Evolutionary conservation across 805 yeast species (phyloP).

Genomic region (Cyberlindnera maritima): DNA sequence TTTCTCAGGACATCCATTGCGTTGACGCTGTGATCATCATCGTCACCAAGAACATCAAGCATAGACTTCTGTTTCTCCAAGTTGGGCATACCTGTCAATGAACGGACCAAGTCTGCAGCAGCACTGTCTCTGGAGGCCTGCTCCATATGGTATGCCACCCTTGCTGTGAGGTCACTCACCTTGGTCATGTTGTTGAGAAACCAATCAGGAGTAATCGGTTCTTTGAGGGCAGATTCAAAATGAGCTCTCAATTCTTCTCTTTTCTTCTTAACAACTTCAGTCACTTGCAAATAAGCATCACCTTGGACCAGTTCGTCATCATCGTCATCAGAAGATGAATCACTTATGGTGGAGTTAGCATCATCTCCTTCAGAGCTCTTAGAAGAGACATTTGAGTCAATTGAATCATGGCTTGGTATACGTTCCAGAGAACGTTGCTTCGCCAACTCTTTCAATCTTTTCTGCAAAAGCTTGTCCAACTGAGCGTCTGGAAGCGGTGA

Average conservation of each 20-base stretch:
- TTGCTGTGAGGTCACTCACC: constrained; percentile 24
- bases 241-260: constrained; percentile 4
- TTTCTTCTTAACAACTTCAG: constrained; percentile 6
- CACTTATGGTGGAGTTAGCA: neutral
- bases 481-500: constrained; percentile 4
- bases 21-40: neutral
- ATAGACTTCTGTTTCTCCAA: constrained; percentile 24
- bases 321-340: constrained; percentile 8
- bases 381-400: neutral
- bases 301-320: neutral
- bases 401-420: neutral
- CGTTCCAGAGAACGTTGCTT: neutral
- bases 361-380: constrained; percentile 1
- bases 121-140: constrained; percentile 34
- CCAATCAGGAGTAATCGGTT: neutral
- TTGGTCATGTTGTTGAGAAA: constrained; percentile 16
- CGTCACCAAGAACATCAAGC: constrained; percentile 24
- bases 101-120: constrained; percentile 39
- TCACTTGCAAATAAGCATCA: constrained; percentile 4
- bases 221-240: constrained; percentile 1
- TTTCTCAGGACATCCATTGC: constrained; percentile 3
- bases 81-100: constrained; percentile 37
- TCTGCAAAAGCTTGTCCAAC: constrained; percentile 3
- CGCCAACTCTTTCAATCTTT: constrained; percentile 4
- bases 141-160: constrained; percentile 21